Base-by-base conservation (phyloP, 225 moss, liverwort and hornwort species). In the Pleurozium schreberi region DNA sequence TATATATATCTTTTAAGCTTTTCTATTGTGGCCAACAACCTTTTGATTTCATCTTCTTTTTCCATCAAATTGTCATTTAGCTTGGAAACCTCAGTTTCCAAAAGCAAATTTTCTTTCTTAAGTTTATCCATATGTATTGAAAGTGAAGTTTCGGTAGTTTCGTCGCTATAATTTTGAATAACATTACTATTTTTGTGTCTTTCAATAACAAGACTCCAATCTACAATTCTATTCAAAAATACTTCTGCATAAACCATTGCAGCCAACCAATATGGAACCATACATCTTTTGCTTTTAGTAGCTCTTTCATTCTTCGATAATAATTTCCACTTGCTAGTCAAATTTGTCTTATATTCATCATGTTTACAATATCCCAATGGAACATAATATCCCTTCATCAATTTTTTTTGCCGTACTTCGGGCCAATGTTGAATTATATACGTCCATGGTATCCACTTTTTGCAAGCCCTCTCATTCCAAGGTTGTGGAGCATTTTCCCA, bases 1-100 rank as follows among this genome's bases (percentile, higher is more conserved):
- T 15, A 34, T 1, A 82, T 34, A 22, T 63, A 10, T 63, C 43
- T 1, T 47, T 33, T 11, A 16, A 63, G 63, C 3, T 23, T 12
- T 63, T 23, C 15, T 2, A 62, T 33, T 0, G 7, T 34, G 0
- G 1, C 0, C 0, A 9, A 23, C 43, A 82, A 33, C 34, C 10
- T 15, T 63, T 43, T 34, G 14, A 82, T 63, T 34, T 45, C 34
- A 18, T 14, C 6, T 15, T 62, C 4, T 45, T 62, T 61, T 21
- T 33, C 22, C 6, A 1, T 23, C 62, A 82, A 62, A 22, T 82
- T 23, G 38, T 28, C 18, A 30, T 42, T 59, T 8, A 80, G 3
- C 8, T 0, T 80, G 0, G 8, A 59, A 40, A 59, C 26, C 28
- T 80, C 27, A 8, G 2, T 59, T 80, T 43, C 2, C 43, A 20